Evolutionary conservation across 495 filamentous ascomycete genomes (phyloP), one percentile per base, ranked within the genome.

Genomic region (Annulohypoxylon moriforme): DNA sequence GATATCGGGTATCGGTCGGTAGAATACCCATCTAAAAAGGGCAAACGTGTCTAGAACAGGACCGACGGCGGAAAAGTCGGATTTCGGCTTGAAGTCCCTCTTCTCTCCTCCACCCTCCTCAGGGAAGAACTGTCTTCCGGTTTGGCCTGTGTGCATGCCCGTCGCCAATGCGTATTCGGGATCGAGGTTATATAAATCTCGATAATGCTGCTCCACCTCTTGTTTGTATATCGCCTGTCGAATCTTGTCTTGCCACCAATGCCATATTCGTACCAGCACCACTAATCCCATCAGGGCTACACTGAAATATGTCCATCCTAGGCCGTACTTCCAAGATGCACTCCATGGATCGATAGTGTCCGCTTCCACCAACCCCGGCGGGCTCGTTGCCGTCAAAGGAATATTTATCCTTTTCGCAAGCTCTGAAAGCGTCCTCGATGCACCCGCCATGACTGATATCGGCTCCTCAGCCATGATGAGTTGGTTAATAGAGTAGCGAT

Each of bases 171-270:
- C 91, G 66, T 87, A 86, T 55, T 89, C 87, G 29, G 90, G 88
- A 4, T 84, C 81, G 72, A 84, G 64, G 64, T 74, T 82, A 70
- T 86, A 77, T 81, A 91, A 14, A 69, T 85, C 70, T 76, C 84
- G 80, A 74, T 87, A 80, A 77, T 86, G 85, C 72, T 83, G 82
- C 77, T 85, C 82, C 75, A 89, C 84, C 72, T 90, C 87, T 73
- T 95, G 90, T 81, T 92, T 93, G 81, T 93, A 89, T 56, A 93
- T 87, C 49, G 92, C 93, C 68, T 93, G 91, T 67, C 94, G 85
- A 55, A 95, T 91, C 82, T 93, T 94, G 83, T 97, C 94, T 40
- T 92, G 92, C 89, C 92, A 96, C 57, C 88, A 90, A 77, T 96
- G 90, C 81, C 92, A 97, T 77, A 90, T 87, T 67, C 93, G 87